A percentile compares a stretch with the other conserved stretches of the same genome.
phyloP scores from a whole-genome alignment of 2,329 filamentous ascomycete species.

The Xylaria sp. region DNA sequence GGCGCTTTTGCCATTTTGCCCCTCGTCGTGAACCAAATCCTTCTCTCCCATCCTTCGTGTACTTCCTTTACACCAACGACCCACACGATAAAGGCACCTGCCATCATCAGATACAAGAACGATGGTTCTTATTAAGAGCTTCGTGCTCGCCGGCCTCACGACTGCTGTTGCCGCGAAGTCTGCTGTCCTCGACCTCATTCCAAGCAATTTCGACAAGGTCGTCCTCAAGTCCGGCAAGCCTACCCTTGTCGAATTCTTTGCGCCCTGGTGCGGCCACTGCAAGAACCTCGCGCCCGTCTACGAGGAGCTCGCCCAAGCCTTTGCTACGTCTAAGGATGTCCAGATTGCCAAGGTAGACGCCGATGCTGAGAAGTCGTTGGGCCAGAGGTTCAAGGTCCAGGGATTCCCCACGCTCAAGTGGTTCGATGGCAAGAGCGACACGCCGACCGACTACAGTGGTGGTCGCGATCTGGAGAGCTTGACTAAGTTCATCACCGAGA shows the following conservation, averaged over 20 bases:
- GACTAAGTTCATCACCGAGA: conserved; percentile 78
- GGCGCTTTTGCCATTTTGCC: neutral
- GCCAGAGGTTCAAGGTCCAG: conserved; percentile 83
- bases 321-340: conserved; percentile 72
- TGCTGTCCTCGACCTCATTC: conserved; percentile 86
- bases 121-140: conserved; percentile 62
- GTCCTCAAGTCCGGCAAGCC: conserved; percentile 92
- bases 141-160: conserved; percentile 59
- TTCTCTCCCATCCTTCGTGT: neutral
- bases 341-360: conserved; percentile 96
- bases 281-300: conserved; percentile 94
- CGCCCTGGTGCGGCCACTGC: conserved; percentile 99
- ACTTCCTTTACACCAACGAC: conserved; percentile 6
- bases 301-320: conserved; percentile 80
- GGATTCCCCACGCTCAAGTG: conserved; percentile 98
- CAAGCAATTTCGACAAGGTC: conserved; percentile 87
- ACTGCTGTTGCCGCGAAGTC: conserved; percentile 68
- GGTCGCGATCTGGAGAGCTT: conserved; percentile 88
- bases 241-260: conserved; percentile 96
- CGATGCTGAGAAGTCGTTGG: conserved; percentile 82
- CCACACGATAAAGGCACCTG: conserved; percentile 7
- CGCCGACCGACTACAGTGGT: conserved; percentile 81
- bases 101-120: conserved; percentile 12
- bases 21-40: neutral
- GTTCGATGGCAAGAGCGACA: conserved; percentile 93